phyloP scores from a whole-genome alignment of 495 filamentous ascomycete genomes.

The Penicillium crystallinum region DNA sequence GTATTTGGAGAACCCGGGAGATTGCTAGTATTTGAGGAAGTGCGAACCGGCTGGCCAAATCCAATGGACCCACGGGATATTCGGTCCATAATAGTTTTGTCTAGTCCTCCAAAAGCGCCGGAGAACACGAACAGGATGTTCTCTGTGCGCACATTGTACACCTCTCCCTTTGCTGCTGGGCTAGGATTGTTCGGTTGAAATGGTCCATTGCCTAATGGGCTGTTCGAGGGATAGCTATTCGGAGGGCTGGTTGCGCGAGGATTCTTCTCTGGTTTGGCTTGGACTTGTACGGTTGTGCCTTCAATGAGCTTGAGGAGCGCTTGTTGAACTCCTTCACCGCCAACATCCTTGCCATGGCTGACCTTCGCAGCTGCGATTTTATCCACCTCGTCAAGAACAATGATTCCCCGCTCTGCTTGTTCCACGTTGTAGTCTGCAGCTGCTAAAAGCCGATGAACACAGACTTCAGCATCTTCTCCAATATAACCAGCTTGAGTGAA shows the following conservation, averaged over 20 bases:
- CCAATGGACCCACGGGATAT: constrained; percentile 86
- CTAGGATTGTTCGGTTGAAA: constrained; percentile 35
- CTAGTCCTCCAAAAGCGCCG: constrained; percentile 88
- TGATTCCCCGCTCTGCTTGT: constrained; percentile 84
- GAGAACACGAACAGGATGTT: constrained; percentile 97
- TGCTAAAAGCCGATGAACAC: constrained; percentile 81
- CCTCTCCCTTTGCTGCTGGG: constrained; percentile 64
- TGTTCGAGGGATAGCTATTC: constrained; percentile 45
- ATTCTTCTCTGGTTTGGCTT: constrained; percentile 73
- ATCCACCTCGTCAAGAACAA: constrained; percentile 94
- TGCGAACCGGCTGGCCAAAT: constrained; percentile 77
- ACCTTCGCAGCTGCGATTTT: constrained; percentile 79
- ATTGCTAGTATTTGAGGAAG: constrained; percentile 27
- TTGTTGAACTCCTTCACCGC: constrained; percentile 93
- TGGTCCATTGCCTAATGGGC: constrained; percentile 41
- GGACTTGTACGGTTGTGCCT: constrained; percentile 81
- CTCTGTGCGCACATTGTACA: constrained; percentile 85
- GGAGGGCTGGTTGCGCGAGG: constrained; percentile 43
- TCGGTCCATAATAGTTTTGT: constrained; percentile 81
- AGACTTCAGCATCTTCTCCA: constrained; percentile 90
- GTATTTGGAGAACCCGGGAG: constrained; percentile 18
- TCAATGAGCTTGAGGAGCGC: constrained; percentile 93
- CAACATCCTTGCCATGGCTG: constrained; percentile 73
- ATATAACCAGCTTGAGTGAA: constrained; percentile 98
- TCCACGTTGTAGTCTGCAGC: constrained; percentile 87